These are phyloP conservation scores for Pleurotus djamor DNA, from an alignment of 768 basidiomycete species.

Conservation along the genomic window DNA sequence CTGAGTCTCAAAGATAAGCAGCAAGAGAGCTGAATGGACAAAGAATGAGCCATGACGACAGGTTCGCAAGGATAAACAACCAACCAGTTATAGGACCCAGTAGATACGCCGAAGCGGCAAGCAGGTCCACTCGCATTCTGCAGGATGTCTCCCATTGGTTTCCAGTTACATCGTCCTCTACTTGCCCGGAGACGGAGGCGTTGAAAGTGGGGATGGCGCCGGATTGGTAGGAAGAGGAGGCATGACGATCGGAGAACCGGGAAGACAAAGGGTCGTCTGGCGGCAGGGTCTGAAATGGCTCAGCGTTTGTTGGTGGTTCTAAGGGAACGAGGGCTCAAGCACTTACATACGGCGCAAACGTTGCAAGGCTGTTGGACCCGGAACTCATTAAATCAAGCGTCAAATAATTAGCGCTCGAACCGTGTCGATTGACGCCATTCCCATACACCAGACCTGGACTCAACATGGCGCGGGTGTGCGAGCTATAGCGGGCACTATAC, in stretches of 20 bases:
- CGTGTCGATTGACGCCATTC: too few relatives aligned
- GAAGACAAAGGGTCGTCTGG: constrained; percentile 49
- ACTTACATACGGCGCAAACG: constrained; percentile 64
- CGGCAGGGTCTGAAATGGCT: constrained; percentile 42
- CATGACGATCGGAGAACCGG: constrained; percentile 29
- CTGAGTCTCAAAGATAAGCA: constrained; percentile 74
- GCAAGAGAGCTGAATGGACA: constrained; percentile 43
- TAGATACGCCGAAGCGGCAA: constrained; percentile 64
- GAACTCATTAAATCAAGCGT: constrained; percentile 22
- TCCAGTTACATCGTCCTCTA: constrained; percentile 37
- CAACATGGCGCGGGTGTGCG: too few relatives aligned
- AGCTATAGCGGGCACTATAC: too few relatives aligned
- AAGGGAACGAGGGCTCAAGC: not conserved
- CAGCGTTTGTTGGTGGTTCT: not conserved
- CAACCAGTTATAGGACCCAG: constrained; percentile 73
- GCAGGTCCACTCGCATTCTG: constrained; percentile 63
- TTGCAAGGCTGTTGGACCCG: constrained; percentile 34
- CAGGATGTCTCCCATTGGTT: constrained; percentile 74
- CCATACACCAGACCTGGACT: too few relatives aligned
- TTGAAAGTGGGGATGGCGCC: constrained; percentile 62
- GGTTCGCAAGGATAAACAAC: constrained; percentile 13
- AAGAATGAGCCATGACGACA: not conserved
- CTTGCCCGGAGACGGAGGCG: constrained; percentile 34
- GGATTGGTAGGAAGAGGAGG: constrained; percentile 60
- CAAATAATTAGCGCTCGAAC: too few relatives aligned